phyloP scores from a whole-genome alignment of 139 green algal genomes.

The Micractinium conductrix region DNA sequence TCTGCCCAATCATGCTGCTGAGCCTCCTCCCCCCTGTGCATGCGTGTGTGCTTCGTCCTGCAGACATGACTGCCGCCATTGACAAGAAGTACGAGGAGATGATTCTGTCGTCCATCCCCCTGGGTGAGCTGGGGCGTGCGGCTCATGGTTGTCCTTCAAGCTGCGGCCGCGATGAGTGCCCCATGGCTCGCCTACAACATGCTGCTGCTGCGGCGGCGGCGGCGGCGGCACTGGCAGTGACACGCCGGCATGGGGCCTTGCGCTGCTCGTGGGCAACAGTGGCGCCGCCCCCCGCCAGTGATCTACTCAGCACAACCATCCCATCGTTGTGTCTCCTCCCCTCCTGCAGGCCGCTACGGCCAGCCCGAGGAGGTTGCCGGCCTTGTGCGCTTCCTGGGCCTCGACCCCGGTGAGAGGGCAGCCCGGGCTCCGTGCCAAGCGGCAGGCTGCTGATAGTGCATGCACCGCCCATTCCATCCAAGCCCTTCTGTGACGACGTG shows the following conservation, averaged over 20 bases:
- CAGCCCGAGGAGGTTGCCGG: slow-evolving; percentile 91
- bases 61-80: slow-evolving; percentile 86
- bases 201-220: neutral
- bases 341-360: slow-evolving; percentile 77
- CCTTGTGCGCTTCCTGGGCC: slow-evolving; percentile 86
- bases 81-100: slow-evolving; percentile 90
- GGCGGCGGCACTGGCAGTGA: neutral
- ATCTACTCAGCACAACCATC: too few species aligned
- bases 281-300: too few species aligned
- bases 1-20: neutral
- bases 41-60: neutral
- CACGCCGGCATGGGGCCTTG: neutral
- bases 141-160: too few species aligned
- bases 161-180: too few species aligned
- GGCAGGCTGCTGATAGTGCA: too few species aligned
- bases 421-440: too few species aligned
- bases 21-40: too few species aligned
- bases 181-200: neutral
- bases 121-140: slow-evolving; percentile 61
- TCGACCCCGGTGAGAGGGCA: slow-evolving; percentile 80
- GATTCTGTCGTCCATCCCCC: slow-evolving; percentile 86
- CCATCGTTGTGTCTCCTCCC: too few species aligned
- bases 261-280: too few species aligned
- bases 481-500: too few species aligned
- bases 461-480: too few species aligned